phyloP scores from a whole-genome alignment of 2,329 filamentous ascomycete species.

The Orbilia oligospora region DNA sequence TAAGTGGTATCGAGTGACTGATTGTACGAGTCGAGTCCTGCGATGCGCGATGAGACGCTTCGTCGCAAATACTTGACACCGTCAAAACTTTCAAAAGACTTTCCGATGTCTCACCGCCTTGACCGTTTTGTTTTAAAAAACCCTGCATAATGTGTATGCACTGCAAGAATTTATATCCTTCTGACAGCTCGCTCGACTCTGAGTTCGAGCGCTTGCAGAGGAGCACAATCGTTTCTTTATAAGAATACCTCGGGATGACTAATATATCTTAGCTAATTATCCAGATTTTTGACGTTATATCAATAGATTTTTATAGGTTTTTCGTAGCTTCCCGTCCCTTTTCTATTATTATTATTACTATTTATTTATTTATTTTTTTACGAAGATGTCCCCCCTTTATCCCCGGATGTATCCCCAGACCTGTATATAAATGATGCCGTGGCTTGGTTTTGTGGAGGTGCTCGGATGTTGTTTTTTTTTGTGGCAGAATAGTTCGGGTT shows the following conservation, averaged over 20 bases:
- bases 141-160: not conserved
- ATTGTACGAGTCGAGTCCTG: conserved; percentile 3
- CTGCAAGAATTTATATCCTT: conserved; percentile 19
- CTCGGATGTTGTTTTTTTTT: conserved; percentile 18
- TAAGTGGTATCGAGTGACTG: conserved; percentile 27
- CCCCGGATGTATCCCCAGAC: conserved; percentile 1
- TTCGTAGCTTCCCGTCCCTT: conserved; percentile 1
- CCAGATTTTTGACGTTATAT: conserved; percentile 27
- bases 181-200: not conserved
- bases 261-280: conserved; percentile 37
- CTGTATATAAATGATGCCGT: conserved; percentile 2
- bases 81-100: conserved; percentile 3
- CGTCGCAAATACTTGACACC: not conserved
- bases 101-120: conserved; percentile 15
- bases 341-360: too few relatives aligned
- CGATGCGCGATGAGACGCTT: not conserved
- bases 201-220: not conserved
- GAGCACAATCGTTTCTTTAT: not conserved
- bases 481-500: conserved; percentile 1
- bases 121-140: conserved; percentile 36
- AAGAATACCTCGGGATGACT: conserved; percentile 22
- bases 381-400: not conserved
- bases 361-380: not conserved
- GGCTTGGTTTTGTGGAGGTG: conserved; percentile 23
- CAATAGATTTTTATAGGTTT: not conserved